Percentiles rank a stretch among this genome's conserved stretches.
phyloP scores from a whole-genome alignment of 768 basidiomycete genomes.

The Tricholoma sp. region DNA sequence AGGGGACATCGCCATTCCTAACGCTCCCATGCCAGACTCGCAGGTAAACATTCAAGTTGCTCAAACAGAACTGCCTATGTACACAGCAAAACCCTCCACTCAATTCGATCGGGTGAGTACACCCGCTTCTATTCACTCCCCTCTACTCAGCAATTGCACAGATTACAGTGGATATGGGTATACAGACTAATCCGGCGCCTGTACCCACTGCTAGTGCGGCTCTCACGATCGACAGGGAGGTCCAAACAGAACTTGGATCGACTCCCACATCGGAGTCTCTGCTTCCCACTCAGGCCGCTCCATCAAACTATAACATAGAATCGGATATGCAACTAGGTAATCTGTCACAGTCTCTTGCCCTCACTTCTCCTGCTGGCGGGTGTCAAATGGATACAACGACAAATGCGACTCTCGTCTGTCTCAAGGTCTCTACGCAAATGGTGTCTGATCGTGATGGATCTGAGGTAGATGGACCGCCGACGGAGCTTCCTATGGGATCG shows the following conservation, averaged over 20 bases:
- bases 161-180: neutral
- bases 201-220: neutral
- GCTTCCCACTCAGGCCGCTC: neutral
- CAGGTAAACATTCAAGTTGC: too few relatives aligned
- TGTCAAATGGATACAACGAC: neutral
- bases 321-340: too few relatives aligned
- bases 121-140: neutral
- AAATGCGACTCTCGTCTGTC: neutral
- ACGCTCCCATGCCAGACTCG: neutral
- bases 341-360: too few relatives aligned
- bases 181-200: neutral
- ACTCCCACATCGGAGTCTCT: neutral
- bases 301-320: too few relatives aligned
- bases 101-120: neutral
- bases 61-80: too few relatives aligned
- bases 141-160: neutral
- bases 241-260: neutral
- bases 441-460: too few relatives aligned
- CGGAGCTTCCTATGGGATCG: neutral
- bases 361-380: neutral
- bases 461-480: neutral
- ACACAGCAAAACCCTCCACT: neutral
- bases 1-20: neutral
- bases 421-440: neutral
- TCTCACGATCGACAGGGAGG: neutral